Base-by-base conservation (phyloP, 352 stramenopile genomes). In the Poterioochromonas sp. region DNA sequence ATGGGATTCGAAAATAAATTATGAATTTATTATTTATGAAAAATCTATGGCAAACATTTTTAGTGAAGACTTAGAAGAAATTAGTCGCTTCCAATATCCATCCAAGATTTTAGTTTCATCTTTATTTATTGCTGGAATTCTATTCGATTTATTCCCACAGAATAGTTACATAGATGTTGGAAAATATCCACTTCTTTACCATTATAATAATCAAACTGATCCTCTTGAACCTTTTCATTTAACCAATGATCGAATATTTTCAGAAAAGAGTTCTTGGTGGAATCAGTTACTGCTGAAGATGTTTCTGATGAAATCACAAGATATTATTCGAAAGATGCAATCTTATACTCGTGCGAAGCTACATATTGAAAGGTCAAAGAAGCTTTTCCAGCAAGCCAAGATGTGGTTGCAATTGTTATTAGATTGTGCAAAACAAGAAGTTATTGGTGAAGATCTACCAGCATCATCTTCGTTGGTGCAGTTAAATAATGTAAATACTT, bases 11-110 rank as follows among this genome's bases (percentile, higher is more conserved):
- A 35, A 5, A 29, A 44, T 44, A 12, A 71, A 71, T 8, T n/a
- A 47, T 26, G 11, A 71, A 22, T 74, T 74, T 54, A 35, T 26
- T 3, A 35, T 39, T 18, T 74, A 74, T 54, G 65, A 74, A n/a
- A 74, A 74, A 37, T 18, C 43, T 26, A 8, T 39, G 1, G 37
- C 65, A 18, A 34, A 54, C 3, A 8, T 74, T 26, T 39, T 2
- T 40, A 2, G 0, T 20, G 5, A 11, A 37, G 65, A 74, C 40
- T 26, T 74, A 12, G 40, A 74, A 58, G 65, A 74, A 54, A 53
- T 74, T 35, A 39, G 1, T n/a, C 3, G 39, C 2, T 3, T 74
- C 2, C 37, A 35, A n/a, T 1, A 74, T 11, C 65, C 65, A 12
- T 40, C 65, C 8, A 26, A 1, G 2, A 18, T 54, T 44, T 40